Conservation (phyloP, 495 filamentous ascomycete genomes). For the Podospora bellae-mahoneyi region DNA sequence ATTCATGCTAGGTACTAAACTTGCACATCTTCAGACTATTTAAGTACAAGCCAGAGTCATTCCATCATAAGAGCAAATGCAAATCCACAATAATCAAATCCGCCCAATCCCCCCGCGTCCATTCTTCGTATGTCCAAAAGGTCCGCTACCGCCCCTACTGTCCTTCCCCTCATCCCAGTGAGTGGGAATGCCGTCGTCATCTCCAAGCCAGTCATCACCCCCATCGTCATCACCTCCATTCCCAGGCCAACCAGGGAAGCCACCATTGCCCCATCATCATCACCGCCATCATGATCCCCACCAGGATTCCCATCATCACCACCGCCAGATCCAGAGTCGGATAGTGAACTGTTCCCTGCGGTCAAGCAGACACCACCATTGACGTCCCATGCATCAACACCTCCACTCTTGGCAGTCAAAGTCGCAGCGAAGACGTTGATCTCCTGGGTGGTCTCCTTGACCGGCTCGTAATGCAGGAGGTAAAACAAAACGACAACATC, state of each 20-base stretch:
- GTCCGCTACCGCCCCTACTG: not conserved
- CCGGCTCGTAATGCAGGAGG: constrained; percentile 7
- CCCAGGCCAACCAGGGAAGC: not conserved
- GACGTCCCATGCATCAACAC: not conserved
- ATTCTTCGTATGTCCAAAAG: not conserved
- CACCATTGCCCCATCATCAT: not conserved
- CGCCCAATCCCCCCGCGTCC: not conserved
- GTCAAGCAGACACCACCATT: not conserved
- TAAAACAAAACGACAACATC: constrained; percentile 10
- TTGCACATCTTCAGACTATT: not conserved
- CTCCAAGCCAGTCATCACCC: not conserved
- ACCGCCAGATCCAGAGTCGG: not conserved
- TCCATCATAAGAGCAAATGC: not conserved
- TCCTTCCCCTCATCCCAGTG: not conserved
- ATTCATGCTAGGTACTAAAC: too few relatives aligned
- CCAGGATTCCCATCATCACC: not conserved
- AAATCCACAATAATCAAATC: not conserved
- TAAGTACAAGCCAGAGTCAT: not conserved
- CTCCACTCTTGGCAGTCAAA: not conserved
- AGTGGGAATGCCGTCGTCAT: not conserved
- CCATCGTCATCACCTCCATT: not conserved
- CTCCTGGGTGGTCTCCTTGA: constrained; percentile 8
- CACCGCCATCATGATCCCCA: not conserved
- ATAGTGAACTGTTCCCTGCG: not conserved
- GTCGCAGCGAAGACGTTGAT: constrained; percentile 7